These are phyloP conservation scores for Ogataea siamensis DNA, from an alignment of 805 yeast species.

Conservation along the genomic window DNA sequence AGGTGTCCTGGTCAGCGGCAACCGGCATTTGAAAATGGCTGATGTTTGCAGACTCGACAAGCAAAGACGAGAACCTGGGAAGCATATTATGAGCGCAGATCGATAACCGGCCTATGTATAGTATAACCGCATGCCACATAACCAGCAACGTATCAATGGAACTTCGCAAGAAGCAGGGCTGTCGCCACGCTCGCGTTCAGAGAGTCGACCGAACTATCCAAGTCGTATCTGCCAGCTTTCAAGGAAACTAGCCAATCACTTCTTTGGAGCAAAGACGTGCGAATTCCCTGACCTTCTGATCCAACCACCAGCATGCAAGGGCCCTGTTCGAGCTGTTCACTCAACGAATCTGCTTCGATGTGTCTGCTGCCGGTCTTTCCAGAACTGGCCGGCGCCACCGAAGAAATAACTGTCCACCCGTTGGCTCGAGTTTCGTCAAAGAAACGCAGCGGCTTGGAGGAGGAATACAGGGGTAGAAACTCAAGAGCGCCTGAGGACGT, in stretches of 20 bases:
- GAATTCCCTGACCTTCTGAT: conserved; percentile 80
- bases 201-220: conserved; percentile 58
- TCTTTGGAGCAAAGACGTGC: conserved; percentile 59
- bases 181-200: conserved; percentile 90
- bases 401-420: conserved; percentile 73
- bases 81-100: too few relatives aligned
- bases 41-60: too few relatives aligned
- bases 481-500: conserved; percentile 86
- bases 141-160: conserved; percentile 10
- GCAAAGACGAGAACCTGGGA: too few relatives aligned
- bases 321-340: conserved; percentile 39
- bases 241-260: conserved; percentile 53
- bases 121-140: too few relatives aligned
- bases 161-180: conserved; percentile 53
- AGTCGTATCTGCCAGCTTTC: conserved; percentile 24
- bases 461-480: conserved; percentile 57
- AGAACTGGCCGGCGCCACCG: conserved; percentile 42
- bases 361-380: conserved; percentile 26
- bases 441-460: conserved; percentile 58
- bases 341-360: conserved; percentile 43
- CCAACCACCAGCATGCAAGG: conserved; percentile 80
- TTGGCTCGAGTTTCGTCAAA: conserved; percentile 51
- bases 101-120: too few relatives aligned
- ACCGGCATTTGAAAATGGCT: too few relatives aligned
- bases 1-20: too few relatives aligned